A percentile compares a stretch with the other conserved stretches of the same genome.
These are phyloP conservation scores for Cladosporium sp. DNA, from an alignment of 2,329 filamentous ascomycete genomes.

Conservation along the genomic window DNA sequence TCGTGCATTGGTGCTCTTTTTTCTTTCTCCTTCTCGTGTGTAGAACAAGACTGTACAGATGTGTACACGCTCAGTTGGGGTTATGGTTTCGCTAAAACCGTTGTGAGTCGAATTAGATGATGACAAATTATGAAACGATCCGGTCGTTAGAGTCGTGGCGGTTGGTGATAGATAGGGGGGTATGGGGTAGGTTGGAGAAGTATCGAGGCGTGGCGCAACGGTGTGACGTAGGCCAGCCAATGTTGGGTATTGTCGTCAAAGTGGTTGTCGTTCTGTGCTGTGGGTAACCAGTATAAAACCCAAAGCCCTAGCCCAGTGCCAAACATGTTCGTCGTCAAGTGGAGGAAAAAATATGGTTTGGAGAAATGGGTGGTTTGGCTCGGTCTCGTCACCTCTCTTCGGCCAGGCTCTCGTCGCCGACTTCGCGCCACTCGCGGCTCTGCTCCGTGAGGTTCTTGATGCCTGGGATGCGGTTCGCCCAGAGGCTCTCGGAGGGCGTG, in stretches of 20 bases:
- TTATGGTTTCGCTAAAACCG: not conserved
- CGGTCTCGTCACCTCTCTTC: constrained; percentile 23
- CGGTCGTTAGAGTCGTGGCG: constrained; percentile 4
- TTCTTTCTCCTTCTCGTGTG: not conserved
- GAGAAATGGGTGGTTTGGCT: not conserved
- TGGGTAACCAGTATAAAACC: not conserved
- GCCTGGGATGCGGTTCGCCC: constrained; percentile 79
- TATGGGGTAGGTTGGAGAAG: not conserved
- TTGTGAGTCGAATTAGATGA: constrained; percentile 2
- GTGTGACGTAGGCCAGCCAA: not conserved
- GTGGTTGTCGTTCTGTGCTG: constrained; percentile 4
- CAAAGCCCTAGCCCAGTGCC: not conserved
- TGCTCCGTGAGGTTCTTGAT: constrained; percentile 78
- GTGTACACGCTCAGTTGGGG: not conserved
- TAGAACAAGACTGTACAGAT: not conserved
- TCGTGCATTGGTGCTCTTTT: not conserved
- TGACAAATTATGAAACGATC: constrained; percentile 3
- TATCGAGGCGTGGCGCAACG: not conserved
- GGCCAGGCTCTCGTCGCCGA: constrained; percentile 53
- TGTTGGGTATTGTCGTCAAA: not conserved
- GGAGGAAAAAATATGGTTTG: not conserved
- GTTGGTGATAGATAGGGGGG: not conserved
- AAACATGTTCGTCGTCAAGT: not conserved
- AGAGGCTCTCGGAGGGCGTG: constrained; percentile 83
- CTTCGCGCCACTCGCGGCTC: constrained; percentile 89